Evolutionary conservation across 2,329 filamentous ascomycete genomes (phyloP).

Genomic region (Raffaelea arxii): DNA sequence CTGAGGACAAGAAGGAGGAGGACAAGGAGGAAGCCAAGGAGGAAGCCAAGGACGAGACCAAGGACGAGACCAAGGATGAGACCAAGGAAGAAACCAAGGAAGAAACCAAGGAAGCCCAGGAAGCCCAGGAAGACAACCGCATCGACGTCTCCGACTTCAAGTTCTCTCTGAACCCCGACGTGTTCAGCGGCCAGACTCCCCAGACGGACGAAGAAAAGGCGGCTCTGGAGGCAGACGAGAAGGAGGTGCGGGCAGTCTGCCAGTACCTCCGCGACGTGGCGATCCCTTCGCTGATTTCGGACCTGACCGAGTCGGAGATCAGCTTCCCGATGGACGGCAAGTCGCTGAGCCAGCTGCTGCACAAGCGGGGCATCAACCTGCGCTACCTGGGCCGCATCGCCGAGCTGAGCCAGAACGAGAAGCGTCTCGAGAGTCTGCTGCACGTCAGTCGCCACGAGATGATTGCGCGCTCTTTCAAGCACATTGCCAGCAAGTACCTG

Average conservation of each 20-base stretch:
- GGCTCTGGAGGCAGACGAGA: constrained; percentile 73
- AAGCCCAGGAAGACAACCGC: constrained; percentile 50
- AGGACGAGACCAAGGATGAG: constrained; percentile 23
- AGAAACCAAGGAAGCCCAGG: constrained; percentile 20
- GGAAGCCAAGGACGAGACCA: constrained; percentile 19
- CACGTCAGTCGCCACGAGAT: constrained; percentile 82
- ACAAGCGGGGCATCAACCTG: constrained; percentile 96
- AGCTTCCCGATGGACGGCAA: constrained; percentile 98
- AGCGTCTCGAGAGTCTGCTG: constrained; percentile 66
- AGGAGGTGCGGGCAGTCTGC: constrained; percentile 78
- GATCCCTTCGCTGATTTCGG: constrained; percentile 76
- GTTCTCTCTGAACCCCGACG: constrained; percentile 87
- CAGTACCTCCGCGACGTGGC: constrained; percentile 65
- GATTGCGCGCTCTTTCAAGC: constrained; percentile 92
- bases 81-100: constrained; percentile 19
- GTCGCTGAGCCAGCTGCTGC: constrained; percentile 76
- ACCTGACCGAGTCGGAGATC: constrained; percentile 84
- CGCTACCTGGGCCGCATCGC: constrained; percentile 87
- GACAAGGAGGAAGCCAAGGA: constrained; percentile 14
- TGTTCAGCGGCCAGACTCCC: constrained; percentile 84
- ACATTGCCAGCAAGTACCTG: constrained; percentile 71
- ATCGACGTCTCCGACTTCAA: constrained; percentile 83
- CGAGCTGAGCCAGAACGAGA: constrained; percentile 51
- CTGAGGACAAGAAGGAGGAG: neutral
- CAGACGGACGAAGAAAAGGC: constrained; percentile 86